Evolutionary conservation across 768 basidiomycete genomes (phyloP).

Genomic region (Coprinopsis sp.): DNA sequence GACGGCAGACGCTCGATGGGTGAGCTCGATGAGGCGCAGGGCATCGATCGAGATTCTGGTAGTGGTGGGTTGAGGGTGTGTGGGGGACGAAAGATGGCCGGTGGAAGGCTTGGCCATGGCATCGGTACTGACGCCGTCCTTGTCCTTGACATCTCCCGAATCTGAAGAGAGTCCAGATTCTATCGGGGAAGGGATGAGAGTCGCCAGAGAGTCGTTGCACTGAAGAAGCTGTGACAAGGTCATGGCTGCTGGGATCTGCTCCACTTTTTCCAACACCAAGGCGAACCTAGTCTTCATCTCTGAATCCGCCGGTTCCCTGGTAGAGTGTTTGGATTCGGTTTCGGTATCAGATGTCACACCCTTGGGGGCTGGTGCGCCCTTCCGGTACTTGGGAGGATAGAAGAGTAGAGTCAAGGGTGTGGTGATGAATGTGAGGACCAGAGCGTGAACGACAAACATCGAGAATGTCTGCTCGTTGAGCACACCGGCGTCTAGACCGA

Average conservation of each 20-base stretch:
- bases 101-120: neutral
- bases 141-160: neutral
- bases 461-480: conserved; percentile 69
- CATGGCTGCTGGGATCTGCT: conserved; percentile 81
- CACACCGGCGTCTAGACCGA: conserved; percentile 68
- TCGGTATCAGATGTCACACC: neutral
- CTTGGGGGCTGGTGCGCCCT: conserved; percentile 14
- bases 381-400: conserved; percentile 65
- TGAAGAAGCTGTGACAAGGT: conserved; percentile 72
- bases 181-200: neutral
- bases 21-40: conserved; percentile 85
- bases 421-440: conserved; percentile 77
- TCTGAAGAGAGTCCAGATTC: neutral
- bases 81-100: conserved; percentile 10
- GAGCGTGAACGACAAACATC: conserved; percentile 82
- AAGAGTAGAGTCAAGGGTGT: conserved; percentile 77
- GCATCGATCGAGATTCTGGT: conserved; percentile 54
- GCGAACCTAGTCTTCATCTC: conserved; percentile 57
- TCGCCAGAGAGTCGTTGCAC: conserved; percentile 13
- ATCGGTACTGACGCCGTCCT: neutral
- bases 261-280: conserved; percentile 75
- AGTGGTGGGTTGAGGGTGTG: neutral
- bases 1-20: conserved; percentile 82
- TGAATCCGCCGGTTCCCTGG: conserved; percentile 24
- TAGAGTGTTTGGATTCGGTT: neutral